These are phyloP conservation scores for Toxicodendron radicans DNA, from an alignment of 345 rosid species.

Conservation along the genomic window DNA sequence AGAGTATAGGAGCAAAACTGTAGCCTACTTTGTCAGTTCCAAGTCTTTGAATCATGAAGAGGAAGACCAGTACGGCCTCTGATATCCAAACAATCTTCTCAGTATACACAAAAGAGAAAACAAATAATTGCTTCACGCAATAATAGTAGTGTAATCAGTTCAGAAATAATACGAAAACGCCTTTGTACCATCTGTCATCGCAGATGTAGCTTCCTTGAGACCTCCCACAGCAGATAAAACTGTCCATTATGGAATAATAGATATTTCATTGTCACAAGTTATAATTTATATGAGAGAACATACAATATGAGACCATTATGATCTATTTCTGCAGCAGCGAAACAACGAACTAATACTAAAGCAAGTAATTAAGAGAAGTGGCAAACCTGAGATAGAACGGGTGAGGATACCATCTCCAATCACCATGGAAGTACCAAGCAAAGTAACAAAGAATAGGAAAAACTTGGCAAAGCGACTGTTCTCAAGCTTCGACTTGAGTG, in stretches of 20 bases:
- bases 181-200: constrained; percentile 31
- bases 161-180: background rate
- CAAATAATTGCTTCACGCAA: background rate
- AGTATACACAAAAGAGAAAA: constrained; percentile 7
- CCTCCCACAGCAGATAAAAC: constrained; percentile 56
- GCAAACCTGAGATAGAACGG: constrained; percentile 48
- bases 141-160: background rate
- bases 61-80: constrained; percentile 32
- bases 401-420: constrained; percentile 60
- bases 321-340: too few relatives aligned
- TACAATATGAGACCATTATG: too few relatives aligned
- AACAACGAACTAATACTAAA: too few relatives aligned
- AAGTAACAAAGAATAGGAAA: constrained; percentile 34
- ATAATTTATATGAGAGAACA: too few relatives aligned
- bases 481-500: constrained; percentile 26
- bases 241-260: constrained; percentile 10
- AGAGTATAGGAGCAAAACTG: constrained; percentile 44
- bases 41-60: constrained; percentile 43
- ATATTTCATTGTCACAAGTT: background rate
- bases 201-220: constrained; percentile 34
- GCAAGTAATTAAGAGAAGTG: background rate
- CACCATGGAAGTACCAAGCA: constrained; percentile 60
- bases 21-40: constrained; percentile 53
- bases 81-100: constrained; percentile 46
- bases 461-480: constrained; percentile 33